Base-by-base conservation (phyloP, 495 filamentous ascomycete species). In the Amorphotheca resinae region DNA sequence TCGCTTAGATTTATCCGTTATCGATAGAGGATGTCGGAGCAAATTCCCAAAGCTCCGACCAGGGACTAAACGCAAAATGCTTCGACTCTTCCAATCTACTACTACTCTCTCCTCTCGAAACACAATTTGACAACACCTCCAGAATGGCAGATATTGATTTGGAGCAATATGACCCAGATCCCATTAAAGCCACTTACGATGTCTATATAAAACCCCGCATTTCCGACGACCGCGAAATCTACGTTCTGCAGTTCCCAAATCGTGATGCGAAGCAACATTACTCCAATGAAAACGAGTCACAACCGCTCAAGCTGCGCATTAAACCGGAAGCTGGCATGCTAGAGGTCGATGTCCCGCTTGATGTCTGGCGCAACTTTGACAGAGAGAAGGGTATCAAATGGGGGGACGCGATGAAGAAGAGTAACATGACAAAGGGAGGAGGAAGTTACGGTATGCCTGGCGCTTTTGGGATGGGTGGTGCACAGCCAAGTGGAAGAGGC, bases 281-380 rank as follows among this genome's bases (percentile, higher is more conserved):
- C 61, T 70, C 73, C 26, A 68, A 65, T 15, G 52, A 56, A 1
- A 57, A 65, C 33, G 58, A 64, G 4, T 66, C 72, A 9, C 69
- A 74, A 42, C 83, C 83, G 0, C 48, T 69, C 1, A 65, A 67
- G 8, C 55, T 86, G 25, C 75, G 82, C 22, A 65, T 83, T 50
- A 89, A 89, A 58, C 70, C 73, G 0, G 59, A 69, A 22, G 68
- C 76, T 1, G 82, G 81, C 0, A 65, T 84, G 40, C 63, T 87
- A n/a, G 84, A 89, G 54, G 55, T 87, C 4, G 84, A 89, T 39
- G 67, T 85, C 7, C 77, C 80, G 1, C 64, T 87, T 37, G 70
- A 77, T 57, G 72, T 73, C 15, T 60, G 65, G 12, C 47, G 54
- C 3, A 74, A 76, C 46, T 89, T 81, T 57, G 76, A 87, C 58